Base-by-base conservation (phyloP, 352 stramenopile species). In the Pythium guiyangense region DNA sequence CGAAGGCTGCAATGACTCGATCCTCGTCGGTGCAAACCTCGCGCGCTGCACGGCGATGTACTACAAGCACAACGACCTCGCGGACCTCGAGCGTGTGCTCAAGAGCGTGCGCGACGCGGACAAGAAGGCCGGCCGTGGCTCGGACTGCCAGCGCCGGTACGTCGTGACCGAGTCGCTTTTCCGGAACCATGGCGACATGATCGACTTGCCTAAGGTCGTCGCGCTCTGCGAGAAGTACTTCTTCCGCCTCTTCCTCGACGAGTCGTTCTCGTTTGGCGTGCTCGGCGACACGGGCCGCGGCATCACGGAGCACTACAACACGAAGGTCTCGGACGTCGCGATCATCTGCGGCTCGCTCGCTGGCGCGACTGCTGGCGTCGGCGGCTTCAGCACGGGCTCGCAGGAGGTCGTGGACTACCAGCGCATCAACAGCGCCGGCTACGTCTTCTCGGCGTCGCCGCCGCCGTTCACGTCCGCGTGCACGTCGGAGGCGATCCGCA, bases 11-110 rank as follows among this genome's bases (percentile, higher is more conserved):
- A 97, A 98, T 52, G 96, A 99, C 67, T 92, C 96, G 49, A 85
- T 99, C 20, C 64, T 90, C 45, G 79, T 88, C 10, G 97, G 97
- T n/a, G 88, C 97, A 40, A 94, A 88, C 54, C 75, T 99, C 18
- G 94, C 85, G 26, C 84, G 97, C 44, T 97, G 92, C 59, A 98
- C 93, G 29, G 85, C 98, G 6, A 64, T 92, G 25, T 98, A 93
- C 70, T 99, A 98, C 78, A 95, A 97, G 64, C 97, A 99, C 81
- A 99, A 99, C 73, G 96, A 99, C 71, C 84, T 99, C 66, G 83
- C 90, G 14, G 96, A 99, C 67, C 77, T 99, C 17, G 84, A 97
- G 52, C 81, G 94, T 15, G 82, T 99, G 45, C 80, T 99, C 17
- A 75, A 94, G 67, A 84, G 55, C 45, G 75, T 94, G 31, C 84